Percentiles rank a stretch among this genome's conserved stretches.
These are phyloP conservation scores for Durusdinium trenchii DNA, from an alignment of 73 alveolate genomes.

Conservation along the genomic window DNA sequence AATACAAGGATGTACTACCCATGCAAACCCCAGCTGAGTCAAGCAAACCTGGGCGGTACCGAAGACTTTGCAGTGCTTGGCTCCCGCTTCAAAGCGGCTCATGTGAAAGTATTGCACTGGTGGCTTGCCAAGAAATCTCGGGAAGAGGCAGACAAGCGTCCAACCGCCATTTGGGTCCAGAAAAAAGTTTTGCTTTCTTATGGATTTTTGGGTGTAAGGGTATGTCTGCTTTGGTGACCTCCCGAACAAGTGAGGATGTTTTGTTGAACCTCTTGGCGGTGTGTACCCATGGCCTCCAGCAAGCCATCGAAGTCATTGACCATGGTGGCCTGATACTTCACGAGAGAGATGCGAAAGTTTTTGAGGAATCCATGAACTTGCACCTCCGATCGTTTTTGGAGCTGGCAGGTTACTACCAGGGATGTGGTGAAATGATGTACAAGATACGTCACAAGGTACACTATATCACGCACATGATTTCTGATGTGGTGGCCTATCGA, in stretches of 20 bases:
- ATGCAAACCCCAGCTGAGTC: not conserved
- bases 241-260: not conserved
- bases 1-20: not conserved
- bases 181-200: too few species aligned
- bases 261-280: not conserved
- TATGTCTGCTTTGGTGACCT: not conserved
- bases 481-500: not conserved
- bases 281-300: not conserved
- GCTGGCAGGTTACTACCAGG: not conserved
- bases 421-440: not conserved
- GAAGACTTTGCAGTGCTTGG: conserved; percentile 23
- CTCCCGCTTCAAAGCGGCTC: not conserved
- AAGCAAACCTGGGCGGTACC: not conserved
- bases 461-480: not conserved
- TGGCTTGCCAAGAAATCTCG: not conserved
- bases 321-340: not conserved
- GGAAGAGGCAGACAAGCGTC: not conserved
- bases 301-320: not conserved
- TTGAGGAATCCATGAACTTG: not conserved
- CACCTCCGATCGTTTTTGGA: not conserved
- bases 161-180: not conserved
- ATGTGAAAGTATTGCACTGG: conserved; percentile 1
- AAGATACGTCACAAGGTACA: conserved; percentile 21
- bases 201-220: not conserved
- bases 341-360: not conserved